These are phyloP conservation scores for Antitrichia curtipendula DNA, from an alignment of 225 moss, liverwort and hornwort species.

Conservation along the genomic window DNA sequence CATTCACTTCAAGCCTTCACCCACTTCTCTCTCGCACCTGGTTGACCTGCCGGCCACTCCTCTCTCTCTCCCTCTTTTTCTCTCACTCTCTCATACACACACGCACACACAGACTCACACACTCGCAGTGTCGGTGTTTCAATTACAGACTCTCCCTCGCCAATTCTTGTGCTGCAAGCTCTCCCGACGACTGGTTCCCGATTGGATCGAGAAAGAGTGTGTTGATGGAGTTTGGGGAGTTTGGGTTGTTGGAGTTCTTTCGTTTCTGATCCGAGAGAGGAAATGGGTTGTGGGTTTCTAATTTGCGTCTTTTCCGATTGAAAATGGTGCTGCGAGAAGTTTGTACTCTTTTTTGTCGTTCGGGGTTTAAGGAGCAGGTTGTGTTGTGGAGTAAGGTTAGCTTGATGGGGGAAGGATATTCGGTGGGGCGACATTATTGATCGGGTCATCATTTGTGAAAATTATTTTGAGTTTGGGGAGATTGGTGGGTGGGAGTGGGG, in stretches of 20 bases:
- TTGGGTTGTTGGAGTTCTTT: not conserved
- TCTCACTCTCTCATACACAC: too few relatives aligned
- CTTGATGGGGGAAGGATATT: not conserved
- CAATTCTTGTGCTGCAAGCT: not conserved
- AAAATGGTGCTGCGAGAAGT: not conserved
- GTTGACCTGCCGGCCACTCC: not conserved
- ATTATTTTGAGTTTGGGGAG: not conserved
- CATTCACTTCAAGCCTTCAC: not conserved
- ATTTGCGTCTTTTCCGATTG: not conserved
- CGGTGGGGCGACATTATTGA: slow-evolving; percentile 19
- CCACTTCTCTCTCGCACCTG: not conserved
- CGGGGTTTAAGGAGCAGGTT: slow-evolving; percentile 2
- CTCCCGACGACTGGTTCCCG: not conserved
- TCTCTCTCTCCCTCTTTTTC: not conserved
- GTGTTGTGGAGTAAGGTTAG: not conserved
- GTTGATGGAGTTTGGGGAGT: not conserved
- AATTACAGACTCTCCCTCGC: not conserved
- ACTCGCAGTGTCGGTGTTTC: not conserved
- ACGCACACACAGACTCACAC: not conserved
- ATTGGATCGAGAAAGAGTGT: not conserved
- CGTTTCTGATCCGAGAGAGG: not conserved
- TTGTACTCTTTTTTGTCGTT: not conserved
- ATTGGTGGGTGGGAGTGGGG: not conserved
- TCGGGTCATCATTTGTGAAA: slow-evolving; percentile 6
- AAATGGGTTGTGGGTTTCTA: not conserved